Percentiles rank a stretch among this genome's conserved stretches.
These are phyloP conservation scores for Acer campestre DNA, from an alignment of 345 rosid species.

Conservation along the genomic window DNA sequence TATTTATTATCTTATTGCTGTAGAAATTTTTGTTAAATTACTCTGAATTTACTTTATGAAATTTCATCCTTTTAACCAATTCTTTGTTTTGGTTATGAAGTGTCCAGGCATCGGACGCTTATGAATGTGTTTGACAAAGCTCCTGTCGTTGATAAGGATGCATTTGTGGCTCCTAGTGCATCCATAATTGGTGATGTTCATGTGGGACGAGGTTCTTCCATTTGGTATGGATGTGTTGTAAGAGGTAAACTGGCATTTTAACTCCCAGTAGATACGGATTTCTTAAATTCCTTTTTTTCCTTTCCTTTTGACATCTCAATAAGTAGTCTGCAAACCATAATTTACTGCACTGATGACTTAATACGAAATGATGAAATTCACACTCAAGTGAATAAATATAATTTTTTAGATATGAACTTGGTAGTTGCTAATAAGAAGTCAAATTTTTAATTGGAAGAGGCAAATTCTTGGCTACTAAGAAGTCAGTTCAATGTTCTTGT, in stretches of 20 bases:
- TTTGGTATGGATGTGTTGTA: conserved; percentile 96
- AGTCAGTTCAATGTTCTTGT: not conserved
- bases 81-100: conserved; percentile 36
- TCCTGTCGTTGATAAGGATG: conserved; percentile 72
- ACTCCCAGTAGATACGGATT: not conserved
- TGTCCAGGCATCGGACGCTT: conserved; percentile 89
- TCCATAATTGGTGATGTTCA: conserved; percentile 76
- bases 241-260: conserved; percentile 52
- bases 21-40: not conserved
- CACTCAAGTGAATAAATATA: not conserved
- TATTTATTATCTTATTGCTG: not conserved
- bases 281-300: not conserved
- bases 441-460: not conserved
- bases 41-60: not conserved
- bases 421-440: not conserved
- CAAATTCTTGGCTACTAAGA: not conserved
- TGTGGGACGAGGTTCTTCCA: conserved; percentile 77
- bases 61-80: not conserved
- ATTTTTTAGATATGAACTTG: not conserved
- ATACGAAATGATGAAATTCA: not conserved
- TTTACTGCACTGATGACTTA: not conserved
- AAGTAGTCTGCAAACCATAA: not conserved
- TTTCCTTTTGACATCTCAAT: not conserved
- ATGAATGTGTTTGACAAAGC: conserved; percentile 82
- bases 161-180: conserved; percentile 89